A percentile compares a stretch with the other conserved stretches of the same genome.
These are phyloP conservation scores for Backusella parvicylindrica DNA, from an alignment of 192 early-diverging fungal genomes.

Conservation along the genomic window DNA sequence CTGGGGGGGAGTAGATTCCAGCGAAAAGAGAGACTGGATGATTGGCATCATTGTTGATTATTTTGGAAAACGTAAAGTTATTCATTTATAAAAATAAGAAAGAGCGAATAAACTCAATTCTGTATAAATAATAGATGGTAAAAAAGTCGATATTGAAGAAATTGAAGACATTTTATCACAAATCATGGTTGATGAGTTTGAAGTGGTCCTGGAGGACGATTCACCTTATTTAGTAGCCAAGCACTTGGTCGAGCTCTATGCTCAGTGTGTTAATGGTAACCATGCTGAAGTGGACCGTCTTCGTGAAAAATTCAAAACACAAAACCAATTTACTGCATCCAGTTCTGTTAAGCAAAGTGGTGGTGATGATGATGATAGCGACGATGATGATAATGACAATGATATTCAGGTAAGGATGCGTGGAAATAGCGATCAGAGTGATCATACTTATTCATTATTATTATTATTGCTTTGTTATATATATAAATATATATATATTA, in stretches of 20 bases:
- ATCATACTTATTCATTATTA: neutral
- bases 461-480: no score
- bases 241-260: slow-evolving; percentile 38
- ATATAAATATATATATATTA: no score
- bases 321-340: neutral
- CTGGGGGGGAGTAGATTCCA: slow-evolving; percentile 66
- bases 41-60: slow-evolving; percentile 60
- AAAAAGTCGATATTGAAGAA: slow-evolving; percentile 47
- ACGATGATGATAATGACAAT: slow-evolving; percentile 17
- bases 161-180: slow-evolving; percentile 51
- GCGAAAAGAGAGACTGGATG: slow-evolving; percentile 68
- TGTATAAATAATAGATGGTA: slow-evolving; percentile 40
- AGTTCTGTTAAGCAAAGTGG: slow-evolving; percentile 26
- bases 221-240: slow-evolving; percentile 53
- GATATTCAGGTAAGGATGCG: neutral
- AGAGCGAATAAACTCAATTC: neutral
- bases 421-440: neutral
- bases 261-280: slow-evolving; percentile 44
- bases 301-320: slow-evolving; percentile 17
- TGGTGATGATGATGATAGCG: slow-evolving; percentile 31
- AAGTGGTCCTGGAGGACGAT: slow-evolving; percentile 50
- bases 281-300: slow-evolving; percentile 30
- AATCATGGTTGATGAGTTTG: slow-evolving; percentile 57
- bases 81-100: neutral
- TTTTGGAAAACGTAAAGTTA: slow-evolving; percentile 50